Base-by-base conservation (phyloP, 78 protist genomes). In the Diacronema lutheri region DNA sequence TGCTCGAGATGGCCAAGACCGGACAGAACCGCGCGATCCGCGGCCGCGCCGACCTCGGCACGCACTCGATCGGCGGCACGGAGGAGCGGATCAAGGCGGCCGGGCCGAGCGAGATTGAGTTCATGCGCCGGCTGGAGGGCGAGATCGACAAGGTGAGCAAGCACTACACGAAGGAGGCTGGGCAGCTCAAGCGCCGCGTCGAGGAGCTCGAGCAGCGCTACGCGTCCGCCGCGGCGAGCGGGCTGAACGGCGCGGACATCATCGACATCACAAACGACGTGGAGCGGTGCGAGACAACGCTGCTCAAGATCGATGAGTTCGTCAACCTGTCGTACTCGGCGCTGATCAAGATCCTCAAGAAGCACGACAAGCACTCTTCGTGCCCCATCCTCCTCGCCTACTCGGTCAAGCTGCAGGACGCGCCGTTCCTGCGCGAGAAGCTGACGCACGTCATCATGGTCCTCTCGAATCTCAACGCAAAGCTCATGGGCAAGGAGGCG, bases 371-470 rank as follows among this genome's bases (percentile, higher is more conserved):
- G 58, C 14, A 12, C 40, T 74, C 85, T 10, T 4, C 65, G 46
- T 33, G 66, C 62, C 40, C 78, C 37, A 0, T 74, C 46, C n/a
- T 21, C 78, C 64, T 29, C 13, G 26, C 88, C 23, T 89, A 84
- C 86, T 25, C 56, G 16, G 56, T 57, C 64, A 6, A 35, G 25
- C 11, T 88, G 68, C 44, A 46, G 33, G 3, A 10, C 25, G 61
- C 33, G 72, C 81, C 88, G 31, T 83, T 88, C 76, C 44, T 41
- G 56, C 33, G 0, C 9, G 64, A 55, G 20, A 55, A 23, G 31
- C 37, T 82, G 71, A 84, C 20, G 25, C 56, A 3, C 35, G 11
- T 88, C 33, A 56, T 88, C 37, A 29, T 19, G 19, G 21, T 1
- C 25, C 57, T 88, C 13, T 71, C 85, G 21, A 26, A 64, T 38